Evolutionary conservation across 257 asterid genomes (phyloP).

Genomic region (Dorcoceras hygrometricum): DNA sequence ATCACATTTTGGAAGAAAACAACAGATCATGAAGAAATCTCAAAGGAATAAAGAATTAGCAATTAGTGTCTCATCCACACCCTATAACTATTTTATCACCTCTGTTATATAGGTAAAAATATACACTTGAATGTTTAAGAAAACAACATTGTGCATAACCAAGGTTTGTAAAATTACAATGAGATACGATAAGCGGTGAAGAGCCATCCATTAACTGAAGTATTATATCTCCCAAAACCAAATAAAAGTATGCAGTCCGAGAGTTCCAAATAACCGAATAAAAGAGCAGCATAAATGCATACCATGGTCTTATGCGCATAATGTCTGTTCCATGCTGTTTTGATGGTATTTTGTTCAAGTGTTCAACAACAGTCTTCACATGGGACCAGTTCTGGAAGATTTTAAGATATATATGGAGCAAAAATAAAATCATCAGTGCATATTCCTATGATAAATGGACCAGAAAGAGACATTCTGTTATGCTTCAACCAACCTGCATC

Average conservation of each 20-base stretch:
- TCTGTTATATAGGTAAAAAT: constrained; percentile 9
- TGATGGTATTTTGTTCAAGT: constrained; percentile 69
- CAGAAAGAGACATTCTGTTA: constrained; percentile 17
- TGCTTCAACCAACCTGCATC: constrained; percentile 68
- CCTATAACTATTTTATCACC: constrained; percentile 4
- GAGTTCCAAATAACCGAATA: constrained; percentile 11
- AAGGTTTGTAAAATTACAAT: not conserved
- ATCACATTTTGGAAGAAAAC: constrained; percentile 20
- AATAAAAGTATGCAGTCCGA: constrained; percentile 12
- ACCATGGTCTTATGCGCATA: constrained; percentile 96
- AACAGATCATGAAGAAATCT: constrained; percentile 15
- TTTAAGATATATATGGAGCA: constrained; percentile 13
- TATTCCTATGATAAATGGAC: constrained; percentile 14
- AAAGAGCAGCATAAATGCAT: constrained; percentile 28
- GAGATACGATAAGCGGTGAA: not conserved
- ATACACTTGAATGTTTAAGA: constrained; percentile 12
- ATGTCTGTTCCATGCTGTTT: constrained; percentile 90
- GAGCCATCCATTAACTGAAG: not conserved
- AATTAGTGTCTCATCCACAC: constrained; percentile 12
- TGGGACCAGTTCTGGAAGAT: constrained; percentile 86
- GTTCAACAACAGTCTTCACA: constrained; percentile 67
- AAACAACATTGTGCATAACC: constrained; percentile 3
- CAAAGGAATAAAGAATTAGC: constrained; percentile 19
- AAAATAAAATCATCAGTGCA: constrained; percentile 19
- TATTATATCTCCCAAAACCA: constrained; percentile 3